Evolutionary conservation across 2,329 filamentous ascomycete genomes (phyloP).

Genomic region (Aspergillus sp.): DNA sequence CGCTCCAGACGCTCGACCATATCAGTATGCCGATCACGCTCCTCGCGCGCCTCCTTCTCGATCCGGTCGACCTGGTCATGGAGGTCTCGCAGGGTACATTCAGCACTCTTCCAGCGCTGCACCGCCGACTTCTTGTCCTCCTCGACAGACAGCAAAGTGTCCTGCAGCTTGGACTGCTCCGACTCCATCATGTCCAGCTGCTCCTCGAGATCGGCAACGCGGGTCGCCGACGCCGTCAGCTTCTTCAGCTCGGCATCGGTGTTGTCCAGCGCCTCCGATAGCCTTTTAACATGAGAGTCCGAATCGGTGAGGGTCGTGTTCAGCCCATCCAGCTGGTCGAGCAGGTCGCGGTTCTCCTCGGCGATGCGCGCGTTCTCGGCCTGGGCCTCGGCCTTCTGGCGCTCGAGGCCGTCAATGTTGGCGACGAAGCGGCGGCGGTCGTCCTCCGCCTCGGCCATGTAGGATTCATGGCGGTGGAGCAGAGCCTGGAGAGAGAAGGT

Average conservation of each 20-base stretch:
- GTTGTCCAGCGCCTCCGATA: slow-evolving; percentile 66
- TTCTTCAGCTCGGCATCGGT: slow-evolving; percentile 69
- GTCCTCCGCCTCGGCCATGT: slow-evolving; percentile 83
- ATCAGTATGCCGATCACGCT: slow-evolving; percentile 72
- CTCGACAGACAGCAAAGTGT: slow-evolving; percentile 55
- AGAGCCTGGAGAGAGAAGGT: slow-evolving; percentile 74
- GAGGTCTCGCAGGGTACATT: slow-evolving; percentile 65
- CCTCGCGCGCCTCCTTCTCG: slow-evolving; percentile 70
- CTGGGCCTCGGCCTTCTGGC: slow-evolving; percentile 64
- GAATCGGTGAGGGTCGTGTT: slow-evolving; percentile 73
- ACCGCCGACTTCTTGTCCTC: slow-evolving; percentile 71
- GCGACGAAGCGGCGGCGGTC: slow-evolving; percentile 64
- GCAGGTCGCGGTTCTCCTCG: slow-evolving; percentile 70
- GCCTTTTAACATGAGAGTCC: slow-evolving; percentile 65
- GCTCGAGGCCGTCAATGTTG: slow-evolving; percentile 67
- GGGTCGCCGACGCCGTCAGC: slow-evolving; percentile 61
- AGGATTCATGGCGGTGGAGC: slow-evolving; percentile 83
- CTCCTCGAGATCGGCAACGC: slow-evolving; percentile 68
- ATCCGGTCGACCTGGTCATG: slow-evolving; percentile 84
- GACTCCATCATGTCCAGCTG: slow-evolving; percentile 71
- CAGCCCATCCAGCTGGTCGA: slow-evolving; percentile 75
- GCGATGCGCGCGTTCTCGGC: slow-evolving; percentile 66
- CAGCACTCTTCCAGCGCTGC: slow-evolving; percentile 75
- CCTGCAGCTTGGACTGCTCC: slow-evolving; percentile 67
- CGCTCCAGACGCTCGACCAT: slow-evolving; percentile 75